Conservation (phyloP, 2,329 filamentous ascomycete species). For the Hymenotorrendiella dingleyae region DNA sequence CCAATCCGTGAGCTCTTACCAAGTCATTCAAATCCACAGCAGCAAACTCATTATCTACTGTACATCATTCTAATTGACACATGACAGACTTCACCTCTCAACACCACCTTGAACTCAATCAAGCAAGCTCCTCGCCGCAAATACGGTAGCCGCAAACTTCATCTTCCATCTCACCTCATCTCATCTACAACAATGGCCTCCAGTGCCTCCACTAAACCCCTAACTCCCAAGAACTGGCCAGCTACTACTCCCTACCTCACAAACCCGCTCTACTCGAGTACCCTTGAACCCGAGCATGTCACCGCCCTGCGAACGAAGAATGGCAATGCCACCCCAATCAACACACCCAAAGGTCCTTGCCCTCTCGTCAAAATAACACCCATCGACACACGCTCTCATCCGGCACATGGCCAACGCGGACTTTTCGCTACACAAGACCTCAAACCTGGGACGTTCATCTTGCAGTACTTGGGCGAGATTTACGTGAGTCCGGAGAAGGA, state of each 20-base stretch:
- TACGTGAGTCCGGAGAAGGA: conserved; percentile 35
- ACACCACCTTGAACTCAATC: no score
- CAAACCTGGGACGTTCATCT: conserved; percentile 47
- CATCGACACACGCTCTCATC: conserved; percentile 47
- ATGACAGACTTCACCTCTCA: no score
- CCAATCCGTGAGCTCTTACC: no score
- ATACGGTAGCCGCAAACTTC: neutral
- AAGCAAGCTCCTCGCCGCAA: no score
- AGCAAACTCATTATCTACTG: no score
- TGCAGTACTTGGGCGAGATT: conserved; percentile 57
- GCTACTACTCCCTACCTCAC: conserved; percentile 45
- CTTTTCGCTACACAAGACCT: conserved; percentile 54
- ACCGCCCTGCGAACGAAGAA: conserved; percentile 16
- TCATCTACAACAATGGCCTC: conserved; percentile 1
- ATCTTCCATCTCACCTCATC: neutral
- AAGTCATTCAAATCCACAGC: no score
- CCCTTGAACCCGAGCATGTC: conserved; percentile 16
- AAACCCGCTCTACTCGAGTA: conserved; percentile 42
- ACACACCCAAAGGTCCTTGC: conserved; percentile 38
- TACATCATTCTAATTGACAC: no score
- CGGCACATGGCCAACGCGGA: conserved; percentile 51
- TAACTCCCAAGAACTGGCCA: conserved; percentile 53
- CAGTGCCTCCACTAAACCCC: neutral
- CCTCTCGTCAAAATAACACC: conserved; percentile 47
- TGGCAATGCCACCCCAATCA: conserved; percentile 20